Conservation (phyloP, 306 rosid species). For the Cotoneaster glaucophyllus region DNA sequence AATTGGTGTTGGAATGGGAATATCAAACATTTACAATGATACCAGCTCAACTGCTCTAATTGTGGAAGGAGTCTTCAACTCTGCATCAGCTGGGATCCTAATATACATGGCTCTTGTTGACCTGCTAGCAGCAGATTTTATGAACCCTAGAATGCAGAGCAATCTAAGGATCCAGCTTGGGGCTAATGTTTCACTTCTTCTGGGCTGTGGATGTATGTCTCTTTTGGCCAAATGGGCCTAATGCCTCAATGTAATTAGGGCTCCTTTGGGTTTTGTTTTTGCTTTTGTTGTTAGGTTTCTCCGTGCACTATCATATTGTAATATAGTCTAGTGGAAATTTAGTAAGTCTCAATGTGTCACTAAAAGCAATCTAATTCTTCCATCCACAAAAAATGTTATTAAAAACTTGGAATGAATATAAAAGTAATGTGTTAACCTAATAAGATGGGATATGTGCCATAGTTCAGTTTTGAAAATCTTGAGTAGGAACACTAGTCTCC, state of each 20-base stretch:
- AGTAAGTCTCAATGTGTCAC: background rate
- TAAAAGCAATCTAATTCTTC: background rate
- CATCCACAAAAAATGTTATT: background rate
- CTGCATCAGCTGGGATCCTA: slow-evolving; percentile 63
- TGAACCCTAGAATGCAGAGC: slow-evolving; percentile 40
- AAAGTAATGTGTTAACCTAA: background rate
- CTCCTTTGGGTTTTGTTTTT: background rate
- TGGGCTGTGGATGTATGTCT: slow-evolving; percentile 55
- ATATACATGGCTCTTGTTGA: slow-evolving; percentile 69
- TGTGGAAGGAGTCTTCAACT: slow-evolving; percentile 51
- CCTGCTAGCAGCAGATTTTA: slow-evolving; percentile 59
- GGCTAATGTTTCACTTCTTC: slow-evolving; percentile 41
- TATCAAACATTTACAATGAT: slow-evolving; percentile 43
- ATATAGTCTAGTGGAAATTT: background rate
- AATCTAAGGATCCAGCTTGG: slow-evolving; percentile 53
- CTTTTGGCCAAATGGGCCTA: slow-evolving; percentile 45
- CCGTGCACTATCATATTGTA: background rate
- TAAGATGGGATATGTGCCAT: background rate
- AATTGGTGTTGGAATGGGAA: slow-evolving; percentile 49
- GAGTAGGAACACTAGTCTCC: background rate
- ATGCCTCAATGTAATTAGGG: background rate
- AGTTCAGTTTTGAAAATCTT: background rate
- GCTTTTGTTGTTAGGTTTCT: background rate
- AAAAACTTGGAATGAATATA: background rate
- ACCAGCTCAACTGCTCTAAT: slow-evolving; percentile 40